Evolutionary conservation across 169 alveolate genomes (phyloP), one percentile per base, ranked within the genome.

Genomic region (Cystoisospora suis): DNA sequence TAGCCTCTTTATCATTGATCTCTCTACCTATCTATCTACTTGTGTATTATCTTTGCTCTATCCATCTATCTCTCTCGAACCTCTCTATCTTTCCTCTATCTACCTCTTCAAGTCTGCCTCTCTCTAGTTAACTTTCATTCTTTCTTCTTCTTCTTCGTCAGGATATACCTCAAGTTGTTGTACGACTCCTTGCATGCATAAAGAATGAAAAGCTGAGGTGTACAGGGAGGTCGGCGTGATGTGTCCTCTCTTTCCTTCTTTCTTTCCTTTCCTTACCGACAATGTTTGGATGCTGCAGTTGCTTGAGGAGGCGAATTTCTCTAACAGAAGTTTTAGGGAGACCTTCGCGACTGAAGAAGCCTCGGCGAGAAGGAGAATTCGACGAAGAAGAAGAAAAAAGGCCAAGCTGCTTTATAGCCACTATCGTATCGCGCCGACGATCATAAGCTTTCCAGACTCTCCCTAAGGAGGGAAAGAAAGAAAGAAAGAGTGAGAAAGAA

Each of bases 261-360:
- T 58, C 40, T 9, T 9, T 58, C 72, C 77, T 65, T 65, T 65
- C 77, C 65, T 81, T 69, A 87, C 91, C 85, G 42, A 97, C 98
- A 89, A 97, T 94, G 83, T 96, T 95, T 79, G 97, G 97, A 89
- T 97, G 99, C 72, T 94, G 94, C 46, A 95, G 93, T 45, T 95
- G 97, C 80, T 96, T 95, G 61, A 97, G 90, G 61, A 97, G 93
- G 4, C 97, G 94, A 61, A 97, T 97, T 93, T 97, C 99, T 36
- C 99, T 91, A 32, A 97, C 95, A 44, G 98, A 97, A 32, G 98
- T 96, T 32, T 96, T 83, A 6, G 99, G 99, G 59, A 97, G 93
- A 32, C 99, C 99, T 75, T 95, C 98, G 86, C 94, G 95, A 23
- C 65, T 53, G n/a, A n/a, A n/a, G n/a, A n/a, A n/a, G n/a, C n/a